Conservation (phyloP, 2,329 filamentous ascomycete species). For the Phyllosticta paracitricarpa region DNA sequence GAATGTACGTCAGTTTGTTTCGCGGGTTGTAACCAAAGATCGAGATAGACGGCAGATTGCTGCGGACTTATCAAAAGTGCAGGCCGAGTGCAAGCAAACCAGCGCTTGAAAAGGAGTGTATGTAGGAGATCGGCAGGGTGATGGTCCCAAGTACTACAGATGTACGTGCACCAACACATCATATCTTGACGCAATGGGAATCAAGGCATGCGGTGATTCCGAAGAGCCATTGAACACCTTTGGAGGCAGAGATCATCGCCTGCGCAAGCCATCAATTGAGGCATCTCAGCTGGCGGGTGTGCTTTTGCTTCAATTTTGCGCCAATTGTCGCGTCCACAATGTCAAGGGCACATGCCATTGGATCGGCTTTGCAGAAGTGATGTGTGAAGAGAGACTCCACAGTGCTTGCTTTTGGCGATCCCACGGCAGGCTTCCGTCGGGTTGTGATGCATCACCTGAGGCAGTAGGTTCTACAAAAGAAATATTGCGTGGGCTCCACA, state of each 20-base stretch:
- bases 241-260: background rate
- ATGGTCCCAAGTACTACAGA: background rate
- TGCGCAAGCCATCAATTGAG: background rate
- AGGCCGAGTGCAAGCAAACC: background rate
- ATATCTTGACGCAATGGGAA: background rate
- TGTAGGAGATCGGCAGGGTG: background rate
- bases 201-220: background rate
- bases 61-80: background rate
- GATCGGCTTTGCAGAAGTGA: background rate
- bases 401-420: background rate
- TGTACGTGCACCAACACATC: background rate
- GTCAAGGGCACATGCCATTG: background rate
- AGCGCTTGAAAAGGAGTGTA: background rate
- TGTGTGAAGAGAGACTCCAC: background rate
- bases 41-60: background rate
- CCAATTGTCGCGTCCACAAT: background rate
- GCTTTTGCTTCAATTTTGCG: background rate
- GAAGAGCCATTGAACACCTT: background rate
- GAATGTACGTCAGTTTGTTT: background rate
- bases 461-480: background rate
- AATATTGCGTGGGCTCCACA: background rate
- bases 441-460: background rate
- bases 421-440: background rate
- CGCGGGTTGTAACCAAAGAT: background rate
- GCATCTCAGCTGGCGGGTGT: background rate